A percentile compares a stretch with the other conserved stretches of the same genome.
Evolutionary conservation across 257 asterid genomes (phyloP).

Genomic region (Rubia yunnanensis): DNA sequence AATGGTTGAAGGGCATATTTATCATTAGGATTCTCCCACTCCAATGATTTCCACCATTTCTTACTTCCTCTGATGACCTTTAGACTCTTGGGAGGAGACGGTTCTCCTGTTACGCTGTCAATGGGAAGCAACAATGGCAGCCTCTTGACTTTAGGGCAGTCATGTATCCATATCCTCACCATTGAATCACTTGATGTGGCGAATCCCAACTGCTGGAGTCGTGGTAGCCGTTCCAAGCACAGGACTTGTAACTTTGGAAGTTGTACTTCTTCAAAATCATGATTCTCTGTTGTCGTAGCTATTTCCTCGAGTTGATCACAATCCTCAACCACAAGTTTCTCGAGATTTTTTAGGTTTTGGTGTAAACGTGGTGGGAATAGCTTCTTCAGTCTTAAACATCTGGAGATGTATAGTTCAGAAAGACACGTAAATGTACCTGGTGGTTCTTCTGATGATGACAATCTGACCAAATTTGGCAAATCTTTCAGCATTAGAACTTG

Average conservation of each 20-base stretch:
- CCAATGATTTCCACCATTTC: constrained; percentile 3
- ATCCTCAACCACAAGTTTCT: neutral
- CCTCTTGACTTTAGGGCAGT: neutral
- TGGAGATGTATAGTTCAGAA: neutral
- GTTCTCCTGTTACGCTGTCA: neutral
- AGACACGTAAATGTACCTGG: neutral
- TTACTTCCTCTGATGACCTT: neutral
- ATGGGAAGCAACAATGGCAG: neutral
- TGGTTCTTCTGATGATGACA: neutral
- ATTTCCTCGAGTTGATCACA: constrained; percentile 1
- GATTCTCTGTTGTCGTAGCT: neutral
- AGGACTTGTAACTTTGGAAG: neutral
- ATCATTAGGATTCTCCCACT: neutral
- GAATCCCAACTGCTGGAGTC: neutral
- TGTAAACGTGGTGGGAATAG: neutral
- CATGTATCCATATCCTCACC: neutral
- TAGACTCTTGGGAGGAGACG: neutral
- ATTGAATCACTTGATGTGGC: neutral
- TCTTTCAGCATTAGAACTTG: constrained; percentile 1
- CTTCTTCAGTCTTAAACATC: neutral
- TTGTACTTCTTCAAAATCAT: neutral
- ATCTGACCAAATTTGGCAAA: constrained; percentile 1
- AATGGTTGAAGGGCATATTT: constrained; percentile 1
- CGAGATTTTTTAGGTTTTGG: neutral
- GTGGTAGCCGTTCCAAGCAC: neutral